phyloP scores from a whole-genome alignment of 2,329 filamentous ascomycete species.

The Colletotrichum magnum region DNA sequence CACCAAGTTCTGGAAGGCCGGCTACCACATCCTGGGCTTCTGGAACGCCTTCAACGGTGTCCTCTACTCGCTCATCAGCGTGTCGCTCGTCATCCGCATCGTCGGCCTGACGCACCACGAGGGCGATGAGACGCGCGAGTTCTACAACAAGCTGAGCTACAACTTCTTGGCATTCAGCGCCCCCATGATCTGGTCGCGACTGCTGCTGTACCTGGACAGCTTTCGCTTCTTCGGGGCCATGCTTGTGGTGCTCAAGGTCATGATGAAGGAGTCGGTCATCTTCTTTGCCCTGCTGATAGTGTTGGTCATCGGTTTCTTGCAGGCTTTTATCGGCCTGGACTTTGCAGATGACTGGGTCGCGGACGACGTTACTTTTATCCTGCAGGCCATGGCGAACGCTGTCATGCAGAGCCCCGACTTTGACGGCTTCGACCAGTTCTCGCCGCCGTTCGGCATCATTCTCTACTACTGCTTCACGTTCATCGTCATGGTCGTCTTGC shows the following conservation, averaged over 20 bases:
- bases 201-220: slow-evolving; percentile 93
- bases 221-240: slow-evolving; percentile 98
- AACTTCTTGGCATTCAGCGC: slow-evolving; percentile 94
- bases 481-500: slow-evolving; percentile 90
- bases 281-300: slow-evolving; percentile 94
- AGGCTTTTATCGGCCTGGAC: slow-evolving; percentile 94
- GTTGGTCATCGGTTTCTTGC: slow-evolving; percentile 88
- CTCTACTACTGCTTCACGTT: slow-evolving; percentile 99
- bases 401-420: slow-evolving; percentile 96
- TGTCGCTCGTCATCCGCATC: slow-evolving; percentile 84
- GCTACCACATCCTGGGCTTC: slow-evolving; percentile 90
- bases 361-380: slow-evolving; percentile 80
- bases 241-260: slow-evolving; percentile 95
- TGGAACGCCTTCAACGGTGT: slow-evolving; percentile 96
- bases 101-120: slow-evolving; percentile 78
- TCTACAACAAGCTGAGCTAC: slow-evolving; percentile 87
- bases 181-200: slow-evolving; percentile 96
- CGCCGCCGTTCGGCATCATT: slow-evolving; percentile 91
- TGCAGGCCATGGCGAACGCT: slow-evolving; percentile 88
- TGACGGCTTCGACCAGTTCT: slow-evolving; percentile 87
- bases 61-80: slow-evolving; percentile 83
- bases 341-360: slow-evolving; percentile 80
- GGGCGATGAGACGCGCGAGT: slow-evolving; percentile 64
- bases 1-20: slow-evolving; percentile 94
- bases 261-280: slow-evolving; percentile 95